Evolutionary conservation across 202 grass and related monocot genomes (phyloP).

Genomic region (Schoenoplectus triqueter): DNA sequence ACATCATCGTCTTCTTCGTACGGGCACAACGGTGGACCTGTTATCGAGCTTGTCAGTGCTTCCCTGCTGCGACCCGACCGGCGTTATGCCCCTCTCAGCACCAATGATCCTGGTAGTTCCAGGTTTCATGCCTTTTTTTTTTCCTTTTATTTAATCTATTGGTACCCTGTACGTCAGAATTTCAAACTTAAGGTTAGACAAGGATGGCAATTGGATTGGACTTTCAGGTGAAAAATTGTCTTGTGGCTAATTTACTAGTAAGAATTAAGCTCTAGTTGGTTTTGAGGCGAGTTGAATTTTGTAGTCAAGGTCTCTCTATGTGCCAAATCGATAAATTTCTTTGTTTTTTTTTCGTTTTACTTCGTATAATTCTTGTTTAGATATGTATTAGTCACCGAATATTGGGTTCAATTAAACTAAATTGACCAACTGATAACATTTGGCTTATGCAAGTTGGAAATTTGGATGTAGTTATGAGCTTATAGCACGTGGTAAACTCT

Average conservation of each 20-base stretch:
- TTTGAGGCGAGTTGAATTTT: constrained; percentile 12
- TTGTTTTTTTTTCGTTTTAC: neutral
- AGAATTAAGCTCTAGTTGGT: constrained; percentile 29
- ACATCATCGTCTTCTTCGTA: constrained; percentile 51
- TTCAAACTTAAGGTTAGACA: constrained; percentile 21
- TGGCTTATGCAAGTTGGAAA: constrained; percentile 12
- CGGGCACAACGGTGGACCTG: constrained; percentile 54
- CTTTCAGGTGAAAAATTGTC: neutral
- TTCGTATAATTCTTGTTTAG: neutral
- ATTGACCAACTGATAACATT: neutral
- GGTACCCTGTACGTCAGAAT: neutral
- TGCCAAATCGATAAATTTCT: neutral
- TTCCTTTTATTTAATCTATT: neutral
- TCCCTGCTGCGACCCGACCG: constrained; percentile 72
- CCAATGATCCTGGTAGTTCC: constrained; percentile 66
- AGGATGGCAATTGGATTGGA: neutral
- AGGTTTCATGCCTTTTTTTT: constrained; percentile 48
- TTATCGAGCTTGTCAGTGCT: constrained; percentile 74
- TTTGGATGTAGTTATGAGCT: neutral
- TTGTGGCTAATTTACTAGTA: neutral
- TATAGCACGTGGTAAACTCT: neutral
- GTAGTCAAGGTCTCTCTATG: neutral
- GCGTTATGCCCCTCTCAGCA: constrained; percentile 80
- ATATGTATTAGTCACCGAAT: neutral
- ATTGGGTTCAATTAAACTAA: constrained; percentile 24